Conservation (phyloP, 805 yeast genomes). For the Saccharomycopsis malanga region DNA sequence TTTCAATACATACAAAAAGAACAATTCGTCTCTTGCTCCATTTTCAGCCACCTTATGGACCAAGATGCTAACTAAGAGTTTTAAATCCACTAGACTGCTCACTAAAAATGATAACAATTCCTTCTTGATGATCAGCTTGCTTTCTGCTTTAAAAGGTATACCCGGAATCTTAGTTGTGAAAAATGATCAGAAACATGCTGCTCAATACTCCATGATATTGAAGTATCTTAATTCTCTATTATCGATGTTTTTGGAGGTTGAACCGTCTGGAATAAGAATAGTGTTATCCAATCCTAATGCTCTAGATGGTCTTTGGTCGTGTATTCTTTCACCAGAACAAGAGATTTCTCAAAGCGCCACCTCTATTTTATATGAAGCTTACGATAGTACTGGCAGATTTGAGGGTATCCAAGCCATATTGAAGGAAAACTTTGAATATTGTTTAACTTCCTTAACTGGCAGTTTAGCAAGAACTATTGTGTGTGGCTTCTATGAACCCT, state of each 20-base stretch:
- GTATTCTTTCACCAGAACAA: conserved; percentile 56
- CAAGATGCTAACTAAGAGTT: conserved; percentile 23
- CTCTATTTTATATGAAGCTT: conserved; percentile 65
- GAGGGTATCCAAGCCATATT: conserved; percentile 63
- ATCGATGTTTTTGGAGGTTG: conserved; percentile 35
- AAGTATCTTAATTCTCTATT: conserved; percentile 31
- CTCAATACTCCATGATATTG: conserved; percentile 27
- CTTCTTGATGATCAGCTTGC: conserved; percentile 23
- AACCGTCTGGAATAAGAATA: conserved; percentile 30
- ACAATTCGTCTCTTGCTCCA: conserved; percentile 27
- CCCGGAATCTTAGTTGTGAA: conserved; percentile 25
- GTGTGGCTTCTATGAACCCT: conserved; percentile 56
- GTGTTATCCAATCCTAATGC: conserved; percentile 38
- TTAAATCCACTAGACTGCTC: background rate
- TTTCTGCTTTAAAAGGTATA: conserved; percentile 26
- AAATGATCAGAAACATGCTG: conserved; percentile 22
- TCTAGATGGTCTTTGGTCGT: conserved; percentile 64
- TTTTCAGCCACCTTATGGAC: conserved; percentile 28
- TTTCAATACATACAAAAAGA: conserved; percentile 29
- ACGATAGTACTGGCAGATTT: conserved; percentile 71
- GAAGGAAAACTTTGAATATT: conserved; percentile 34
- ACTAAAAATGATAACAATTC: background rate
- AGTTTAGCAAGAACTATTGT: conserved; percentile 40
- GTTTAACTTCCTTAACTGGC: conserved; percentile 42
- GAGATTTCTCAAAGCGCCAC: conserved; percentile 60